Conservation (phyloP, 2,329 filamentous ascomycete species). For the Alternaria sp. region DNA sequence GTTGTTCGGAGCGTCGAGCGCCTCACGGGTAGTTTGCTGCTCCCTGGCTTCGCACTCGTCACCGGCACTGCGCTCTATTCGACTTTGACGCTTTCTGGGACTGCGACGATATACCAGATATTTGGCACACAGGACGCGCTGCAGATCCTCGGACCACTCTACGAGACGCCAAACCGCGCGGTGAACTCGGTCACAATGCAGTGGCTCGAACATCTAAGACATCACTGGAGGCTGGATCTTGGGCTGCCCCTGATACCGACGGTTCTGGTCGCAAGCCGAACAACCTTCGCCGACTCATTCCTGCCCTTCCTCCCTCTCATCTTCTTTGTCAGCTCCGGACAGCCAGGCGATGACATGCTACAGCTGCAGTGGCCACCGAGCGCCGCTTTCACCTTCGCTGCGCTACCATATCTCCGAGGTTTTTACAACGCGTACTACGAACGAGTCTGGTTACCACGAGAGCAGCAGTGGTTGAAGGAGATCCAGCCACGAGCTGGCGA, state of each 20-base stretch:
- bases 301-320: conserved; percentile 70
- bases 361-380: conserved; percentile 72
- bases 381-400: conserved; percentile 70
- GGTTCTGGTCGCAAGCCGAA: conserved; percentile 72
- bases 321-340: conserved; percentile 65
- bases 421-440: conserved; percentile 71
- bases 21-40: conserved; percentile 64
- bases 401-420: conserved; percentile 70
- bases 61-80: conserved; percentile 57
- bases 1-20: conserved; percentile 67
- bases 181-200: conserved; percentile 43
- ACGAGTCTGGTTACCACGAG: conserved; percentile 63
- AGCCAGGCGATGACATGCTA: conserved; percentile 52
- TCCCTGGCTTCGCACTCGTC: conserved; percentile 69
- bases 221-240: conserved; percentile 63
- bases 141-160: conserved; percentile 59
- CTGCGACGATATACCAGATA: conserved; percentile 69
- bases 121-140: conserved; percentile 70
- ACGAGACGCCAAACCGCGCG: conserved; percentile 44
- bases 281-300: conserved; percentile 68
- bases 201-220: conserved; percentile 38
- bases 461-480: conserved; percentile 68
- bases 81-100: conserved; percentile 64
- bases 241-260: conserved; percentile 74
- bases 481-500: conserved; percentile 64